Evolutionary conservation across 805 yeast genomes (phyloP).

Genomic region (Yarrowia hollandica): DNA sequence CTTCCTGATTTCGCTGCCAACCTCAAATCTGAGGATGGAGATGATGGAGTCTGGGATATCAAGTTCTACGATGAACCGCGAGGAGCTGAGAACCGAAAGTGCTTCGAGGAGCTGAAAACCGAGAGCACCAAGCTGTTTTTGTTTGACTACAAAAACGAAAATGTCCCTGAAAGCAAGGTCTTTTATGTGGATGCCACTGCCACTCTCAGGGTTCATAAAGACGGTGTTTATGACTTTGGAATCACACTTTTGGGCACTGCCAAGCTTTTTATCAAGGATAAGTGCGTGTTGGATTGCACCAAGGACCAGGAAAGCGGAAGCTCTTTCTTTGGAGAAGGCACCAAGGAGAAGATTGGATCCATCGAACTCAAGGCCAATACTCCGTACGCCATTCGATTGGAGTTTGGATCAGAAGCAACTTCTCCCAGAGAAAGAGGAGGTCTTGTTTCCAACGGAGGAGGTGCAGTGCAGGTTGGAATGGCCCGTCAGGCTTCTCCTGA

Average conservation of each 20-base stretch:
- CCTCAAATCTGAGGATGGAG: constrained; percentile 30
- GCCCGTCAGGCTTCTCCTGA: constrained; percentile 39
- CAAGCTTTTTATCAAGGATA: constrained; percentile 52
- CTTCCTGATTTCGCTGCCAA: constrained; percentile 42
- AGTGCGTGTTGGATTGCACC: constrained; percentile 57
- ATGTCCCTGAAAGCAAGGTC: neutral
- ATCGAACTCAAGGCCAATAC: constrained; percentile 48
- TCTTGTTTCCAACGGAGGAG: constrained; percentile 40
- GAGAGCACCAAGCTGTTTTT: constrained; percentile 31
- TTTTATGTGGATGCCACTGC: constrained; percentile 51
- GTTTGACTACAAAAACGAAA: constrained; percentile 31
- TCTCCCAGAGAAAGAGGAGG: constrained; percentile 30
- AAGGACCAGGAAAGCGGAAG: constrained; percentile 53
- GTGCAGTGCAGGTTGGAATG: constrained; percentile 43
- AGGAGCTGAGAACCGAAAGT: constrained; percentile 23
- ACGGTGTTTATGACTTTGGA: constrained; percentile 55
- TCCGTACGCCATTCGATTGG: constrained; percentile 49
- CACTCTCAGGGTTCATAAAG: constrained; percentile 48
- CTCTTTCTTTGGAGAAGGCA: constrained; percentile 56
- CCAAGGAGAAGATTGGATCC: constrained; percentile 50
- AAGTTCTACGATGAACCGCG: constrained; percentile 27
- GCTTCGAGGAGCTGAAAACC: constrained; percentile 29
- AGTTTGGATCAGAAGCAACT: constrained; percentile 55
- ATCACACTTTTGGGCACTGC: constrained; percentile 56
- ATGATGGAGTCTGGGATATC: constrained; percentile 29